Conservation (phyloP, 2,329 filamentous ascomycete species). For the Calonectria crousiana region DNA sequence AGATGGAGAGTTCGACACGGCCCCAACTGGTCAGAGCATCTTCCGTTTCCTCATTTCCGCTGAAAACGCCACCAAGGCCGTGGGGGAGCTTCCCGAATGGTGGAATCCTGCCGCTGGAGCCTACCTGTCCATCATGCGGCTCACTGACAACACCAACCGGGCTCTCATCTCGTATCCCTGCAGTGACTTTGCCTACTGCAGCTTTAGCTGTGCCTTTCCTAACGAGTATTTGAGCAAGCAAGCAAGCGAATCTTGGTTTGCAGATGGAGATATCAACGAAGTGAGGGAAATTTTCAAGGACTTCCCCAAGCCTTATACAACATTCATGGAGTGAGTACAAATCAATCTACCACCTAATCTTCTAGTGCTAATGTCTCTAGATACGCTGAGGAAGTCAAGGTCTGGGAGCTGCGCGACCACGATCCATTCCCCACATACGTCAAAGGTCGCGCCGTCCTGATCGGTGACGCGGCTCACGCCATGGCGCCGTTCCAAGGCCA, state of each 20-base stretch:
- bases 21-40: not conserved
- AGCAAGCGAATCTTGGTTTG: not conserved
- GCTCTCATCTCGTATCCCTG: not conserved
- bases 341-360: too few species aligned
- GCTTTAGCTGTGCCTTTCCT: not conserved
- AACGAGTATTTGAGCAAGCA: not conserved
- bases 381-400: not conserved
- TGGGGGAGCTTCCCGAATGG: not conserved
- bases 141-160: not conserved
- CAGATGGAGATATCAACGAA: not conserved
- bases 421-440: not conserved
- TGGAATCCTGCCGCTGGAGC: not conserved
- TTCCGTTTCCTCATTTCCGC: not conserved
- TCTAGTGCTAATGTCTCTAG: not conserved
- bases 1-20: not conserved
- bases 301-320: not conserved
- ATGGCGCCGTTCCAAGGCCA: conserved; percentile 2
- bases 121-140: not conserved
- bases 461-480: not conserved
- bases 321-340: not conserved
- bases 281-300: not conserved
- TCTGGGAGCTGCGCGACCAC: not conserved
- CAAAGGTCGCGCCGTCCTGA: not conserved
- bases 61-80: not conserved
- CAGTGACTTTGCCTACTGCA: not conserved